Evolutionary conservation across 2,329 filamentous ascomycete species (phyloP).

Genomic region (Aspergillus flavus): DNA sequence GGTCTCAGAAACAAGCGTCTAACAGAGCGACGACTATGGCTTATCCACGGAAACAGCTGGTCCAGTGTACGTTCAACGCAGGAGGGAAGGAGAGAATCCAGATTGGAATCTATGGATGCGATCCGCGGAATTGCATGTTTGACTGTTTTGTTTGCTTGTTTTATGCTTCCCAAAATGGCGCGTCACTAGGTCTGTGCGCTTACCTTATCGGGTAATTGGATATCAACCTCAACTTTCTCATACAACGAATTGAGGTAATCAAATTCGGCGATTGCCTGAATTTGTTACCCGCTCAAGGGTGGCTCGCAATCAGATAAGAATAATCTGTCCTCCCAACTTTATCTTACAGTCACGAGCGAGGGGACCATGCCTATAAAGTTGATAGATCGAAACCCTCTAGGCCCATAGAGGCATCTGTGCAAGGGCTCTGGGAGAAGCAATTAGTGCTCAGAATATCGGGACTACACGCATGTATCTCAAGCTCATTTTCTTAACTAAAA

Average conservation of each 20-base stretch:
- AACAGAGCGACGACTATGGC: neutral
- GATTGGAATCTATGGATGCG: slow-evolving; percentile 50
- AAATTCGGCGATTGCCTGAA: neutral
- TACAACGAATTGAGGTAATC: neutral
- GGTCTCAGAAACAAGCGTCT: neutral
- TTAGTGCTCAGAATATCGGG: neutral
- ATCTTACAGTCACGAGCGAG: neutral
- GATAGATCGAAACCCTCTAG: neutral
- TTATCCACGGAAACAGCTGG: neutral
- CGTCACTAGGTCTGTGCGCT: slow-evolving; percentile 7
- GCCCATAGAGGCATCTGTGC: neutral
- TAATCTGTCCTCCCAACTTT: neutral
- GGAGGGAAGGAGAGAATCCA: neutral
- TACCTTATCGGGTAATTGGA: slow-evolving; percentile 2
- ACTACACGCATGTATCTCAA: neutral
- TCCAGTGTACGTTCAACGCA: neutral
- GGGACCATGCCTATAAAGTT: neutral
- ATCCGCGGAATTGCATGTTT: slow-evolving; percentile 18
- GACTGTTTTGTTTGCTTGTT: slow-evolving; percentile 1
- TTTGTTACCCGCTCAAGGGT: neutral
- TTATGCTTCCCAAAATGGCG: slow-evolving; percentile 1
- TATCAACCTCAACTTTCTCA: neutral
- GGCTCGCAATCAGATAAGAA: neutral
- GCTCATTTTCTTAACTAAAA: neutral
- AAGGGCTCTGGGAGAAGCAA: neutral